Conservation (phyloP, 2,329 filamentous ascomycete species). For the Raffaelea albimanens region DNA sequence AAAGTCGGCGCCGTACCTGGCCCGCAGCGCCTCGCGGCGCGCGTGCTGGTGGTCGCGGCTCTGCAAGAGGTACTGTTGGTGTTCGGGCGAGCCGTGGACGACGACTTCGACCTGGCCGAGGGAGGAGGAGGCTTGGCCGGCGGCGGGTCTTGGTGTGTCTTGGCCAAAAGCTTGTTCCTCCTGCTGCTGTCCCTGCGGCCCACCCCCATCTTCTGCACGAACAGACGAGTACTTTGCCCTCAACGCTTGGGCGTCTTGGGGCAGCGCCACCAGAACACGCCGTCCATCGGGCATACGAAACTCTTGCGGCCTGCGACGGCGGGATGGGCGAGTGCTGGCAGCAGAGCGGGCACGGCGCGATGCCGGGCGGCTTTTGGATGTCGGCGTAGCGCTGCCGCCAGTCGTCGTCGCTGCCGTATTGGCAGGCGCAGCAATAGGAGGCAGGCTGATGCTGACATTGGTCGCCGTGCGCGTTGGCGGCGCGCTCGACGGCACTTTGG, state of each 20-base stretch:
- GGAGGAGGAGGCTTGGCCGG: too few relatives aligned
- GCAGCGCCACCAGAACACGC: constrained; percentile 45
- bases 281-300: constrained; percentile 46
- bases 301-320: constrained; percentile 32
- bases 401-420: neutral
- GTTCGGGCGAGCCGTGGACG: constrained; percentile 44
- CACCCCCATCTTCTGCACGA: constrained; percentile 17
- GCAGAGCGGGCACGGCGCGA: neutral
- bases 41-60: constrained; percentile 44
- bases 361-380: neutral
- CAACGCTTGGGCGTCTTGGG: constrained; percentile 42
- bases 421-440: neutral
- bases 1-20: constrained; percentile 37
- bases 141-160: too few relatives aligned
- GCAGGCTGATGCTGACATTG: neutral
- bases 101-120: constrained; percentile 40
- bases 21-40: constrained; percentile 33
- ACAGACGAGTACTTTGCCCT: constrained; percentile 29
- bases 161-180: too few relatives aligned
- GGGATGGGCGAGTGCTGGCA: neutral
- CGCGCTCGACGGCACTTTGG: neutral
- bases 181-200: neutral
- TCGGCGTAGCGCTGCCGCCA: neutral
- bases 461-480: neutral
- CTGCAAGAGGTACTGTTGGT: constrained; percentile 34